Evolutionary conservation across 306 rosid species (phyloP).

Genomic region (Mimosa pudica): DNA sequence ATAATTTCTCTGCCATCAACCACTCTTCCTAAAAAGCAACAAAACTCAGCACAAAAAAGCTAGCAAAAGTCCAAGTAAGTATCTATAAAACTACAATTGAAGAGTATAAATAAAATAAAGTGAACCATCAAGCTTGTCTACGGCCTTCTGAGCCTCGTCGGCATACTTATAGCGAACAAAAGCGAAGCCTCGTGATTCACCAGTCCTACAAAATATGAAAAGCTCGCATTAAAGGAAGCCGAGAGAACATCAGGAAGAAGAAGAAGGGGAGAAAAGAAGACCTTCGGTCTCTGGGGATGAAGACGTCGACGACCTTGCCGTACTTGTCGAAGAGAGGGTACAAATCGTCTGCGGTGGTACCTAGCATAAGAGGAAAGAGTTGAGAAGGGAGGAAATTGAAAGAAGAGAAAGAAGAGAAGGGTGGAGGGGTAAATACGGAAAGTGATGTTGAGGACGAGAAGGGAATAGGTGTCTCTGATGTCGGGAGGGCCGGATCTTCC

Average conservation of each 20-base stretch:
- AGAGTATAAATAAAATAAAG: background rate
- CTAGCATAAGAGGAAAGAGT: slow-evolving; percentile 29
- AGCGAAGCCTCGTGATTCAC: slow-evolving; percentile 75
- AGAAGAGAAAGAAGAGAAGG: background rate
- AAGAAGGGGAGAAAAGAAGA: background rate
- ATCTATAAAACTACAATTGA: too few relatives aligned
- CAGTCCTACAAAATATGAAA: slow-evolving; percentile 44
- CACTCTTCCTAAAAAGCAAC: slow-evolving; percentile 51
- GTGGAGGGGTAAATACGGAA: slow-evolving; percentile 46
- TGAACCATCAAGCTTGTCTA: slow-evolving; percentile 72
- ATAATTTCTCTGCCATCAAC: slow-evolving; percentile 80
- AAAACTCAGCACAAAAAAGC: background rate
- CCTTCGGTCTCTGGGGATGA: slow-evolving; percentile 79
- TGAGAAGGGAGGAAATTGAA: background rate
- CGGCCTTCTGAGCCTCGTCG: slow-evolving; percentile 76
- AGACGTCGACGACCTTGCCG: slow-evolving; percentile 78
- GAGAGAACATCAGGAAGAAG: background rate
- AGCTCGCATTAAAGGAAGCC: background rate
- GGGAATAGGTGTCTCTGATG: slow-evolving; percentile 79
- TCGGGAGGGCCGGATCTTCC: slow-evolving; percentile 85
- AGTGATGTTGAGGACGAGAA: slow-evolving; percentile 80
- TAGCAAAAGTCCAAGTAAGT: background rate
- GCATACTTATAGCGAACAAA: slow-evolving; percentile 76
- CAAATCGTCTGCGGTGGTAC: slow-evolving; percentile 76
- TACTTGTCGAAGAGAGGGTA: slow-evolving; percentile 76